These are phyloP conservation scores for Cucumis melo DNA, from an alignment of 306 rosid genomes.

Conservation along the genomic window DNA sequence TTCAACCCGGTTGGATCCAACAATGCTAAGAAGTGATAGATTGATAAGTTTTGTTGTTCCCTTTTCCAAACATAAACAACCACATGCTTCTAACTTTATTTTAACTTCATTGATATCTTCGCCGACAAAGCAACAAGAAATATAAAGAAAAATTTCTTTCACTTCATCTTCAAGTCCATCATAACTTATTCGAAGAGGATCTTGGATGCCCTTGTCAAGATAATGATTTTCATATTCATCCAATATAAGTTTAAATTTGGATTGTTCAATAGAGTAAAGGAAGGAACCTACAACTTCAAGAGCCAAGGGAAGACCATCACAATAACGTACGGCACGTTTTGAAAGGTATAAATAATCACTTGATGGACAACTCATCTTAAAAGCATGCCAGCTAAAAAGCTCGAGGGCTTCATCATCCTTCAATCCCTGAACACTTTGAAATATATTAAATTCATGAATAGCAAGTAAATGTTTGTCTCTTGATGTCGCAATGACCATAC, in stretches of 20 bases:
- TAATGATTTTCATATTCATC: constrained; percentile 11
- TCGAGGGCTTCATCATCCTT: constrained; percentile 1
- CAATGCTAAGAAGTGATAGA: constrained; percentile 11
- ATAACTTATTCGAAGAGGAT: constrained; percentile 10
- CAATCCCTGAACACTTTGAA: background rate
- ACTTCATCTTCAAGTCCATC: background rate
- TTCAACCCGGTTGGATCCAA: background rate
- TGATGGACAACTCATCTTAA: background rate
- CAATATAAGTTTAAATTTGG: constrained; percentile 11
- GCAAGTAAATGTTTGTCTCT: constrained; percentile 11
- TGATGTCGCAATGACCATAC: no score
- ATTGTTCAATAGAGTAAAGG: background rate
- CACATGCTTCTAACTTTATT: constrained; percentile 12
- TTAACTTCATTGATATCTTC: background rate
- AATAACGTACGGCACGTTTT: background rate
- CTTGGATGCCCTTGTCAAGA: constrained; percentile 9
- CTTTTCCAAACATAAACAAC: background rate
- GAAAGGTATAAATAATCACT: constrained; percentile 4
- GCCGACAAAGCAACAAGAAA: constrained; percentile 23
- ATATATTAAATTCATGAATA: background rate
- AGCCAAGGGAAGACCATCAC: constrained; percentile 24
- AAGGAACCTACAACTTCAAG: constrained; percentile 22
- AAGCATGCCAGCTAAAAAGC: constrained; percentile 19
- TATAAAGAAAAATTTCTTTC: constrained; percentile 18
- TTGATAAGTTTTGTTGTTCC: constrained; percentile 10